These are phyloP conservation scores for Vararia minispora DNA, from an alignment of 768 basidiomycete species.

Conservation along the genomic window DNA sequence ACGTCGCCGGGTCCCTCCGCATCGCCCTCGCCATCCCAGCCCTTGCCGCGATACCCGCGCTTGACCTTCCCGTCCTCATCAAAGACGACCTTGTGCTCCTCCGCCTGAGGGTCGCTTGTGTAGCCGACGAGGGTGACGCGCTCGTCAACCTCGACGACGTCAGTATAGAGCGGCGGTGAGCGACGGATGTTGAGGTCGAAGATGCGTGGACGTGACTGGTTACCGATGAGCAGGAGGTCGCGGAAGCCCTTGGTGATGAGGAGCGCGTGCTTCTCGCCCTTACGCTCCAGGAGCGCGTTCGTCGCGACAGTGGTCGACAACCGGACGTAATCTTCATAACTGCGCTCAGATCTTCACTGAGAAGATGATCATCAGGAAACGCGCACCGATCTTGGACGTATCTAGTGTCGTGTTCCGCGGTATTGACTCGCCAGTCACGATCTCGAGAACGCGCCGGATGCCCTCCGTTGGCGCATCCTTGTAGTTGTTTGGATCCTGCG, in stretches of 20 bases:
- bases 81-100: conserved; percentile 68
- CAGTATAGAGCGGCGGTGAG: conserved; percentile 62
- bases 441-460: conserved; percentile 77
- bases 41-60: conserved; percentile 64
- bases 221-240: conserved; percentile 87
- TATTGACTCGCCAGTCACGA: conserved; percentile 56
- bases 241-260: conserved; percentile 87
- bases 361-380: not conserved
- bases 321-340: conserved; percentile 67
- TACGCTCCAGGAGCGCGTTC: conserved; percentile 89
- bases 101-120: conserved; percentile 78
- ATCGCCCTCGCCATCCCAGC: conserved; percentile 58
- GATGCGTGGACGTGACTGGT: conserved; percentile 89
- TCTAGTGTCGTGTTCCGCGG: conserved; percentile 54
- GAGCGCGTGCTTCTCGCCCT: conserved; percentile 85
- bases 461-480: conserved; percentile 91
- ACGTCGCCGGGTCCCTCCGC: conserved; percentile 77
- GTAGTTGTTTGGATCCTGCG: conserved; percentile 83
- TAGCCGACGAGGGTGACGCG: conserved; percentile 92
- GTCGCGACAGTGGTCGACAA: conserved; percentile 94
- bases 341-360: not conserved
- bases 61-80: conserved; percentile 55
- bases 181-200: conserved; percentile 90
- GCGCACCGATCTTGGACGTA: conserved; percentile 71
- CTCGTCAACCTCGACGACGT: conserved; percentile 74